Conservation (phyloP, 2,329 filamentous ascomycete genomes). For the Ceratocystis destructans region DNA sequence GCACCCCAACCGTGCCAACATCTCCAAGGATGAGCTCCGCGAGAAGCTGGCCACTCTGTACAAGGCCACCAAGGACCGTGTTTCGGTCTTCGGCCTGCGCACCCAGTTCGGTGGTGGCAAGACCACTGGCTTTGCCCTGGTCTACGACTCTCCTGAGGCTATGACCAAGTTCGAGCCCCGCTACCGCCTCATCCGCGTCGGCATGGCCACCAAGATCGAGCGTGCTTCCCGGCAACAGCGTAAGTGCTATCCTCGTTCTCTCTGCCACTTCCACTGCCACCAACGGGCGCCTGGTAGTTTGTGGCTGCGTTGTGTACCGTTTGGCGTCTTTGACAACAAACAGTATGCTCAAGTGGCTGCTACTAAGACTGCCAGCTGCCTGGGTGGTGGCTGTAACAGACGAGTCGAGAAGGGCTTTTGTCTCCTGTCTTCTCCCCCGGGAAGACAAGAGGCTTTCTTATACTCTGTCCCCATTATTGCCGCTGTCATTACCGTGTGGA, state of each 20-base stretch:
- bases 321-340: not conserved
- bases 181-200: constrained; percentile 92
- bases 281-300: constrained; percentile 11
- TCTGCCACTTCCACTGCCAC: constrained; percentile 16
- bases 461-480: constrained; percentile 8
- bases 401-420: constrained; percentile 18
- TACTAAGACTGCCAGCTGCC: not conserved
- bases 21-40: constrained; percentile 98
- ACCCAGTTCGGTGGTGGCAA: constrained; percentile 99
- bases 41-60: constrained; percentile 88
- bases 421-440: constrained; percentile 16
- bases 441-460: constrained; percentile 19
- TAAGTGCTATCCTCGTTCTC: constrained; percentile 43
- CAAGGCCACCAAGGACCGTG: constrained; percentile 96
- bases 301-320: not conserved
- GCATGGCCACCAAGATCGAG: constrained; percentile 87
- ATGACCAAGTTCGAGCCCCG: constrained; percentile 99
- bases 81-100: constrained; percentile 95
- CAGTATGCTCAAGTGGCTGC: constrained; percentile 1
- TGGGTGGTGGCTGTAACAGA: constrained; percentile 15
- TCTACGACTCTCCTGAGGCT: constrained; percentile 96
- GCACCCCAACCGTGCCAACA: constrained; percentile 95
- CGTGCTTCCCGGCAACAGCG: constrained; percentile 97
- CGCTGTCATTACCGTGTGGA: not conserved
- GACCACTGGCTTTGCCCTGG: constrained; percentile 94